Percentiles rank a stretch among this genome's conserved stretches.
Evolutionary conservation across 345 rosid genomes (phyloP).

Genomic region (Viola odorata): DNA sequence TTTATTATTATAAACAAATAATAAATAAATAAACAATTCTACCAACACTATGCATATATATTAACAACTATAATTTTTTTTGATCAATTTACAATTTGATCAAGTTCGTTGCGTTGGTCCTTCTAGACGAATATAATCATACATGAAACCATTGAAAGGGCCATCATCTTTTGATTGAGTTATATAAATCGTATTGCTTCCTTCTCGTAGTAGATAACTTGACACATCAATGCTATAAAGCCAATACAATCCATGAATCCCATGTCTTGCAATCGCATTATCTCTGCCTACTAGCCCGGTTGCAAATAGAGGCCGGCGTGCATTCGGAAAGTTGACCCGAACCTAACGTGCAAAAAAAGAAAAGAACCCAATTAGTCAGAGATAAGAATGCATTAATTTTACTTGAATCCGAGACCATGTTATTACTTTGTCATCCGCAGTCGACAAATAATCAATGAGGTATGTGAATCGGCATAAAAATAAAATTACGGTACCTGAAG

Average conservation of each 20-base stretch:
- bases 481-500: too few relatives aligned
- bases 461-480: too few relatives aligned
- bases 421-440: neutral
- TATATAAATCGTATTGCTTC: conserved; percentile 16
- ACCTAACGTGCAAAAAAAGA: neutral
- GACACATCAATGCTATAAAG: conserved; percentile 41
- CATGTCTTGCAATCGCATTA: conserved; percentile 71
- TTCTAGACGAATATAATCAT: conserved; percentile 73
- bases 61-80: neutral
- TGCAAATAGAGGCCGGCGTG: conserved; percentile 19
- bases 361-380: neutral
- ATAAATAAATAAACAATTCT: too few relatives aligned
- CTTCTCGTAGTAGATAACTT: conserved; percentile 5
- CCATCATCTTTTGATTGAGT: conserved; percentile 26
- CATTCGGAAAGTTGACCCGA: neutral
- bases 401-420: neutral
- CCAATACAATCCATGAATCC: conserved; percentile 71
- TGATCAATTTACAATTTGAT: neutral
- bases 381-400: neutral
- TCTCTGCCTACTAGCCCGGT: conserved; percentile 48
- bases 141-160: conserved; percentile 55
- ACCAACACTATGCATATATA: too few relatives aligned
- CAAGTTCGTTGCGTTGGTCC: conserved; percentile 24
- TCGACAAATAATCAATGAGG: too few relatives aligned
- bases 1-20: too few relatives aligned